Evolutionary conservation across 805 yeast species (phyloP).

Genomic region (Candida sonorensis): DNA sequence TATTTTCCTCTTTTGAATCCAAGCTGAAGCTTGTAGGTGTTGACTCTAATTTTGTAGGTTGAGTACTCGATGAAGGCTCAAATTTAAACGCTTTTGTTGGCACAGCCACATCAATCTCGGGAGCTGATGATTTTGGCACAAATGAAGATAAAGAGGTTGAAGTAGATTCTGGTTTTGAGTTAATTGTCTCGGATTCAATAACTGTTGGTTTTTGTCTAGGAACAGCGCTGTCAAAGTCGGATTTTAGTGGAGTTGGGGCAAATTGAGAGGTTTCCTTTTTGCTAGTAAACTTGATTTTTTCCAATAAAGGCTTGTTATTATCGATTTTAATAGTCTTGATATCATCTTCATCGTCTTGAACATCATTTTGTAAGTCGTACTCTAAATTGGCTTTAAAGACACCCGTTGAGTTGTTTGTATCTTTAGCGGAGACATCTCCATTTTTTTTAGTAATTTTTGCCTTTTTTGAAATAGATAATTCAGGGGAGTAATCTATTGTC

Average conservation of each 20-base stretch:
- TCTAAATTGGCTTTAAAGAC: slow-evolving; percentile 14
- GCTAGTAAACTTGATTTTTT: slow-evolving; percentile 19
- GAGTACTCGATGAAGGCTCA: slow-evolving; percentile 2
- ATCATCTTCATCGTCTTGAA: slow-evolving; percentile 1
- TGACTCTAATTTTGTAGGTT: slow-evolving; percentile 1
- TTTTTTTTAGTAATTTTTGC: too few species aligned
- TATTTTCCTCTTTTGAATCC: too few species aligned
- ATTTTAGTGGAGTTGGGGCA: slow-evolving; percentile 9
- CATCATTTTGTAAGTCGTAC: slow-evolving; percentile 14
- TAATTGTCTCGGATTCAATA: slow-evolving; percentile 1
- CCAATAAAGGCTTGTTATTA: slow-evolving; percentile 8
- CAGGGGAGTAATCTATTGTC: slow-evolving; percentile 11
- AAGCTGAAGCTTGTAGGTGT: too few species aligned
- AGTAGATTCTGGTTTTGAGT: neutral
- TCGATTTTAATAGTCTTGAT: slow-evolving; percentile 1
- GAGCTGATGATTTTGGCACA: slow-evolving; percentile 4
- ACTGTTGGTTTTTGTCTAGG: slow-evolving; percentile 10
- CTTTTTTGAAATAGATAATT: slow-evolving; percentile 4
- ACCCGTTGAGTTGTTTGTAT: too few species aligned
- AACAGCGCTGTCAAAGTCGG: slow-evolving; percentile 14
- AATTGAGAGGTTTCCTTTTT: slow-evolving; percentile 9
- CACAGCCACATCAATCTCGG: neutral
- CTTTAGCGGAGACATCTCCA: too few species aligned
- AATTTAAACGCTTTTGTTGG: slow-evolving; percentile 2
- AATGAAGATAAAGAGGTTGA: slow-evolving; percentile 7